These are phyloP conservation scores for Spiromastix sp. DNA, from an alignment of 2,329 filamentous ascomycete genomes.

Conservation along the genomic window DNA sequence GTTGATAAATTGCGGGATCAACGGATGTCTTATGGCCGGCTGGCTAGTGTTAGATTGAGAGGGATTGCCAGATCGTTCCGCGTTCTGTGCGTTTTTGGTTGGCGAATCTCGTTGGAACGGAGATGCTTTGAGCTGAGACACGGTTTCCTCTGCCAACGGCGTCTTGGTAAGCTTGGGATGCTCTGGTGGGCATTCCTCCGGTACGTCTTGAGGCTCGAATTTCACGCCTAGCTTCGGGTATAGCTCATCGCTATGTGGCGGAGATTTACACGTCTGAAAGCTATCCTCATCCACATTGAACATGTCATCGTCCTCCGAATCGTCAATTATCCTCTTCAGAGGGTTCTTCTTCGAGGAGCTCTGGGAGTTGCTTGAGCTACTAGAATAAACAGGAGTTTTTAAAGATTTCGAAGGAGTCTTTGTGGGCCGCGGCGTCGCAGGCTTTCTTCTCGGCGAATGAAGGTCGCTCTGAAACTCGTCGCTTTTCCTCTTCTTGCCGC, in stretches of 20 bases:
- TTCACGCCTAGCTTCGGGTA: constrained; percentile 16
- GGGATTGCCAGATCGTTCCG: too few relatives aligned
- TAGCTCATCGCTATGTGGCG: constrained; percentile 15
- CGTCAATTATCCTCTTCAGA: constrained; percentile 17
- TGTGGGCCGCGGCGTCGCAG: too few relatives aligned
- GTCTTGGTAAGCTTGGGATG: background rate
- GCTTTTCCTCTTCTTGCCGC: constrained; percentile 40
- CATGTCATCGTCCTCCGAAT: constrained; percentile 25
- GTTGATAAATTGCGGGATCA: constrained; percentile 23
- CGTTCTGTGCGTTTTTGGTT: constrained; percentile 5
- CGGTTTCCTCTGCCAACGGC: background rate
- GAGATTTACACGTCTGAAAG: constrained; percentile 2
- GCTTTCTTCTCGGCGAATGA: constrained; percentile 22
- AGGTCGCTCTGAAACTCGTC: constrained; percentile 35
- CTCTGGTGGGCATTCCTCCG: background rate
- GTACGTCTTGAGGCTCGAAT: background rate
- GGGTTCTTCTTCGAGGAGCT: too few relatives aligned
- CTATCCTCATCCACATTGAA: constrained; percentile 1
- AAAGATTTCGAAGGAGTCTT: too few relatives aligned
- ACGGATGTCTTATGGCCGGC: constrained; percentile 11
- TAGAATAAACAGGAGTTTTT: too few relatives aligned
- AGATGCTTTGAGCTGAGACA: constrained; percentile 6
- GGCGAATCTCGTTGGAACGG: constrained; percentile 16
- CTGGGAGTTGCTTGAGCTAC: too few relatives aligned
- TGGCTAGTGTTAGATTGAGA: constrained; percentile 11